These are phyloP conservation scores for Phytopythium ostracodes DNA, from an alignment of 352 stramenopile species.

Conservation along the genomic window DNA sequence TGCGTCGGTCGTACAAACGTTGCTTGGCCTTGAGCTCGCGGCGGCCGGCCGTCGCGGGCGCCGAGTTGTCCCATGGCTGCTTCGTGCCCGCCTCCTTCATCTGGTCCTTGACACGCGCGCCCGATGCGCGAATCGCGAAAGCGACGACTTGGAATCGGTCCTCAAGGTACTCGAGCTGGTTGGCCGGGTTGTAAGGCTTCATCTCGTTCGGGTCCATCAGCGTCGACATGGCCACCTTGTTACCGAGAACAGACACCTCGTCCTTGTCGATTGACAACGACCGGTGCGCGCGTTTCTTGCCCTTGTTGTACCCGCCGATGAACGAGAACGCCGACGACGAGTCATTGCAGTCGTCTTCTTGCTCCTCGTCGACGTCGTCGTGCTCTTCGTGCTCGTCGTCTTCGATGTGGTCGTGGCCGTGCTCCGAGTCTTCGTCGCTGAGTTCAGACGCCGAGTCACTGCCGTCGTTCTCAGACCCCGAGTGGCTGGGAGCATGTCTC, in stretches of 20 bases:
- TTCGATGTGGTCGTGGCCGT: constrained; percentile 18
- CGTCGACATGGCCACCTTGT: constrained; percentile 21
- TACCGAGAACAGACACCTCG: constrained; percentile 7
- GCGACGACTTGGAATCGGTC: constrained; percentile 88
- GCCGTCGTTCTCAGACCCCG: constrained; percentile 18
- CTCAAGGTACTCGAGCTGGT: constrained; percentile 87
- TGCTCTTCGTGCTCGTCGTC: constrained; percentile 24
- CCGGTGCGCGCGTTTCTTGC: constrained; percentile 28
- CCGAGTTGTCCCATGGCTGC: constrained; percentile 71
- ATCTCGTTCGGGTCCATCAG: constrained; percentile 50
- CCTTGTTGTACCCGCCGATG: constrained; percentile 58
- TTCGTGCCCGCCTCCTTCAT: constrained; percentile 88
- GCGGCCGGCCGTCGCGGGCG: constrained; percentile 51
- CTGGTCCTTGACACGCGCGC: constrained; percentile 81
- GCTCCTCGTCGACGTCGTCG: constrained; percentile 21
- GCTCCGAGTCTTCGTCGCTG: not conserved
- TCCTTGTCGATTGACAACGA: constrained; percentile 8
- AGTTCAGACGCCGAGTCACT: constrained; percentile 18
- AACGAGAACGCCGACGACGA: constrained; percentile 57
- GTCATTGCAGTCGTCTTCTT: constrained; percentile 19
- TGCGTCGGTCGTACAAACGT: constrained; percentile 66
- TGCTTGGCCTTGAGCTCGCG: constrained; percentile 87
- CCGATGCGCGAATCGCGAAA: constrained; percentile 80
- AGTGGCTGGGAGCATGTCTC: constrained; percentile 13
- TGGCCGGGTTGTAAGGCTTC: constrained; percentile 78